These are phyloP conservation scores for Neodidymelliopsis sp. DNA, from an alignment of 2,329 filamentous ascomycete species.

Conservation along the genomic window DNA sequence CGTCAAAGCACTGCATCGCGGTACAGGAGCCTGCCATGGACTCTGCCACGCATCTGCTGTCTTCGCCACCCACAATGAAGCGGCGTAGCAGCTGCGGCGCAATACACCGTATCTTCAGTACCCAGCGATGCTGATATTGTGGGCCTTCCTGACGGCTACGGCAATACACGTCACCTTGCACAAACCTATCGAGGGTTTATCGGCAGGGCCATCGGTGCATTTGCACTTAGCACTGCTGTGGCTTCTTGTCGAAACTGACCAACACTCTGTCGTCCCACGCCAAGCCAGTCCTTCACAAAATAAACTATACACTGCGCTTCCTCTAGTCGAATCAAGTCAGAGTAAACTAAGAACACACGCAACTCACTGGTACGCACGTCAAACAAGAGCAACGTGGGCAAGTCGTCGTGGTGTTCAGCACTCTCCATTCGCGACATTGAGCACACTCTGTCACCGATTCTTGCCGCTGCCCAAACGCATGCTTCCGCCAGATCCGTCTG, in stretches of 20 bases:
- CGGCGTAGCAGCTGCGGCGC: not conserved
- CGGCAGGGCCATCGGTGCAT: slow-evolving; percentile 1
- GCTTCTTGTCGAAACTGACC: slow-evolving; percentile 14
- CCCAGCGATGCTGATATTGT: not conserved
- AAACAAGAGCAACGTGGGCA: not conserved
- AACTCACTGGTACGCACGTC: not conserved
- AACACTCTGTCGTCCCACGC: slow-evolving; percentile 3
- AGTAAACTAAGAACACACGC: too few species aligned
- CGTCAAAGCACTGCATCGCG: not conserved
- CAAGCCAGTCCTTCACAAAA: slow-evolving; percentile 7
- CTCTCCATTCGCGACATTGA: slow-evolving; percentile 1
- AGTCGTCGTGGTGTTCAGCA: not conserved
- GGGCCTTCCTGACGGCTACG: slow-evolving; percentile 6
- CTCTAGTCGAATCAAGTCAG: not conserved
- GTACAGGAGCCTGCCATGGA: not conserved
- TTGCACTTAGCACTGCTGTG: slow-evolving; percentile 7
- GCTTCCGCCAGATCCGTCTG: slow-evolving; percentile 49
- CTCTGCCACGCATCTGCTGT: not conserved
- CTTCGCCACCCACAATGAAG: not conserved
- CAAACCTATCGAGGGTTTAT: slow-evolving; percentile 6
- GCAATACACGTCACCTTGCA: slow-evolving; percentile 21
- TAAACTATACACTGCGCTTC: not conserved
- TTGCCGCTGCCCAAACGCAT: slow-evolving; percentile 10
- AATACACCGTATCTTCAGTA: not conserved
- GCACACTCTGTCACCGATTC: slow-evolving; percentile 18